Base-by-base conservation (phyloP, 2,329 filamentous ascomycete species). In the Aspergillus pseudonomiae region DNA sequence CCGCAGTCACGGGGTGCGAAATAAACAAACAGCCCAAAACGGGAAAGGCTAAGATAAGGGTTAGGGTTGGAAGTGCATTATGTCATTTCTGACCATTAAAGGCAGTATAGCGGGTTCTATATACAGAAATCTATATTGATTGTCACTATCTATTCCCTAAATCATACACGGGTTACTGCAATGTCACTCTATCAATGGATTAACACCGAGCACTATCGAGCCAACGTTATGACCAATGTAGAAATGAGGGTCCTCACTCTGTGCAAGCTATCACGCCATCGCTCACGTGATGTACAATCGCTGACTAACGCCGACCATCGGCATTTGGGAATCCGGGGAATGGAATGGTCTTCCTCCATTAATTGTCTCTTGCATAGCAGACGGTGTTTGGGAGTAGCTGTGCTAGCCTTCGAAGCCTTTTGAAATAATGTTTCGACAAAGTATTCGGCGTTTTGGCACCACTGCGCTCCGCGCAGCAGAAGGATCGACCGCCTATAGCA, bases 361-460 rank as follows among this genome's bases (percentile, higher is more conserved):
- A 36, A 50, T 63, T 62, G 59, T 50, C 54, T 59, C 26, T n/a
- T 55, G 28, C 24, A 41, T 43, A 24, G 46, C 10, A 41, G 16
- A 36, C 45, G 60, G 46, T 34, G 57, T 61, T 56, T 43, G 32
- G 45, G 30, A 59, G 46, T 55, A 46, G 52, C 45, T 48, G 48
- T 56, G 34, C 16, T 24, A 43, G 32, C 41, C 32, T 65, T 65
- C 57, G 43, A 65, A 64, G 57, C 52, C 68, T 63, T 52, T 52
- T n/a, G 63, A 67, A 63, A 79, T 57, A 53, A 94, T 94, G 91
- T 88, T 93, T 71, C 86, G 89, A 73, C 88, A 87, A 65, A 86
- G 86, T 72, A 83, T 88, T 66, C 87, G 90, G 73, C 86, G 87
- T 65, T 90, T 95, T 72, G 85, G 87, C 61, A 87, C 86, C 26